Evolutionary conservation across 164 flowering plant species (phyloP), one percentile per base, ranked within the genome.

Genomic region (Stephania yunnanensis): DNA sequence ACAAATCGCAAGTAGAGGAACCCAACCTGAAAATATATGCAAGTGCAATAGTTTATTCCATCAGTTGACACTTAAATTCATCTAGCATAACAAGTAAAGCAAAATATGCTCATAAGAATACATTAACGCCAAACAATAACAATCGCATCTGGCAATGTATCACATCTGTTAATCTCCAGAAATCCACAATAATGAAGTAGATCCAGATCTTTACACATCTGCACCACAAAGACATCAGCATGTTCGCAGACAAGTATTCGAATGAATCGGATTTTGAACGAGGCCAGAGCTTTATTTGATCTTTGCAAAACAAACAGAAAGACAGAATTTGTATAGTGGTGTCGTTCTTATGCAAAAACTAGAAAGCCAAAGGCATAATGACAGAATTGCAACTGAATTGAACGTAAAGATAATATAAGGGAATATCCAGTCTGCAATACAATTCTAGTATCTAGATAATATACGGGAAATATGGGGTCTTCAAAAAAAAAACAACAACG

Each of bases 1-100:
- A 86, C 92, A 88, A 92, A 93, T 77, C 98, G 81, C 80, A 95
- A 81, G 79, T 95, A 93, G 45, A 95, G 93, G 73, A 95, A 95
- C 36, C 99, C 99, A 76, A 93, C 52, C 99, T 95, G 88, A 81
- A 84, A 88, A 80, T 73, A 44, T 74, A 46, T 46, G 71, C 69
- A 20, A 19, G 55, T 11, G 46, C 4, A 70, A 77, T 71, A 81
- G 70, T 52, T 2, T 50, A 30, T 19, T 10, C n/a, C 20, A 31
- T 69, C 45, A 30, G 44, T 22, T 61, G 66, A 61, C 7, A 61
- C 20, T 19, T 61, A 61, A 61, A n/a, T 61, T 17, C 25, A 61
- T 61, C 66, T 61, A 9, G 0, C 66, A n/a, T 61, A 61, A 58
- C 7, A 19, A 61, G 66, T 19, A 61, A 61, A 61, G 25, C 66